Base-by-base conservation (phyloP, 495 filamentous ascomycete species). In the Hyphodiscus hymeniophilus region DNA sequence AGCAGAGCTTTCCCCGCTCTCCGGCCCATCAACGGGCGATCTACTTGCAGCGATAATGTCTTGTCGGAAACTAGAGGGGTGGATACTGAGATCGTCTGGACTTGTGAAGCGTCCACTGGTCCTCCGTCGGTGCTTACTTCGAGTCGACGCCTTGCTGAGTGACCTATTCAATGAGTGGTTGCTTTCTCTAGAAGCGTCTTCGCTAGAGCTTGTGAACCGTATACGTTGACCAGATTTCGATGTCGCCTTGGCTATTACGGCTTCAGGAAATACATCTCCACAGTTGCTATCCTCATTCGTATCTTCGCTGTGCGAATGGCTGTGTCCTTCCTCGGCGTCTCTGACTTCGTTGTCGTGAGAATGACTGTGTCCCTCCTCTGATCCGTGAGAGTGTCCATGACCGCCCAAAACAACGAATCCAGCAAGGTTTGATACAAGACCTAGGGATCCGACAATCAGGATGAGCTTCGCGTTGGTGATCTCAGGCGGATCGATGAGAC, bases 331-430 rank as follows among this genome's bases (percentile, higher is more conserved):
- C 44, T 65, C 62, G 16, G 62, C 62, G 12, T 45, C 45, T 40
- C 58, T 31, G 21, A 62, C 40, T 6, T 50, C 56, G 13, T 72
- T 64, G 18, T 67, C 62, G 50, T 72, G 66, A 6, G 26, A 41
- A 48, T 72, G 66, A 11, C 60, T 65, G 45, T 73, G 69, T 0
- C 70, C 54, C 38, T 64, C 65, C 17, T 73, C 77, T 2, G 73
- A 75, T 0, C 80, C 82, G 65, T 90, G 87, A n/a, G 77, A 79
- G 56, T 95, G 89, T 0, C 89, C 84, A 60, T 97, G 94, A 35
- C 95, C 92, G 58, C 94, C 94, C 60, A 98, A 84, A 11, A 98
- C 74, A 21, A 85, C 73, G 36, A 96, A 79, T 0, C 92, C 92
- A n/a, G 87, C 65, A 13, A 97, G 78, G 52, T 98, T 98, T 11